A percentile compares a stretch with the other conserved stretches of the same genome.
These are phyloP conservation scores for Sporothrix mexicana DNA, from an alignment of 2,329 filamentous ascomycete genomes.

Conservation along the genomic window DNA sequence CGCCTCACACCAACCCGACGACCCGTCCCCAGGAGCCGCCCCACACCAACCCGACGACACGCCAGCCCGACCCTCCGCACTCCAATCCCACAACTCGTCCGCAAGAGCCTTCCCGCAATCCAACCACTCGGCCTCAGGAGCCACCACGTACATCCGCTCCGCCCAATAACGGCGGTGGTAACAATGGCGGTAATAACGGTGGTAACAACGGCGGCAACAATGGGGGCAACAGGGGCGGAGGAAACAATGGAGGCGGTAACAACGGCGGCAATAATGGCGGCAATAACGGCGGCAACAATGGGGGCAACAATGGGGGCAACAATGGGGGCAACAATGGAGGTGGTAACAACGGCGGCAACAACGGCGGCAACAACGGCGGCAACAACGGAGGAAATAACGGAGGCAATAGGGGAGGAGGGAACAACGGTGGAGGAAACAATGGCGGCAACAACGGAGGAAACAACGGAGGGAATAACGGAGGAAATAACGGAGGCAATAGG, in stretches of 20 bases:
- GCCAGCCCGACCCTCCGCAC: background rate
- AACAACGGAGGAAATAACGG: background rate
- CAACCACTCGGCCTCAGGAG: background rate
- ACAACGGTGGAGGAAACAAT: background rate
- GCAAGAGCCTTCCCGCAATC: background rate
- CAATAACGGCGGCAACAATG: background rate
- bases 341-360: background rate
- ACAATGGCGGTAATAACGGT: background rate
- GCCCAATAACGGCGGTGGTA: background rate
- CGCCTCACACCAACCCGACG: background rate
- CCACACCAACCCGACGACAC: background rate
- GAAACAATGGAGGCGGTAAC: too few relatives aligned
- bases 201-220: background rate
- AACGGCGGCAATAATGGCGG: background rate
- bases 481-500: background rate
- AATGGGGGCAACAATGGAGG: background rate
- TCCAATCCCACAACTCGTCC: background rate
- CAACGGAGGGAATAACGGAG: constrained; percentile 3
- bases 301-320: background rate
- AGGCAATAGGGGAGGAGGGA: background rate
- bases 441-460: background rate
- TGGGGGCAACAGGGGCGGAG: background rate
- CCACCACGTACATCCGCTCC: background rate
- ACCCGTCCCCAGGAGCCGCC: background rate
- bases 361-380: background rate